Conservation (phyloP, 148 eudicot genomes). For the Linanthus parryae region DNA sequence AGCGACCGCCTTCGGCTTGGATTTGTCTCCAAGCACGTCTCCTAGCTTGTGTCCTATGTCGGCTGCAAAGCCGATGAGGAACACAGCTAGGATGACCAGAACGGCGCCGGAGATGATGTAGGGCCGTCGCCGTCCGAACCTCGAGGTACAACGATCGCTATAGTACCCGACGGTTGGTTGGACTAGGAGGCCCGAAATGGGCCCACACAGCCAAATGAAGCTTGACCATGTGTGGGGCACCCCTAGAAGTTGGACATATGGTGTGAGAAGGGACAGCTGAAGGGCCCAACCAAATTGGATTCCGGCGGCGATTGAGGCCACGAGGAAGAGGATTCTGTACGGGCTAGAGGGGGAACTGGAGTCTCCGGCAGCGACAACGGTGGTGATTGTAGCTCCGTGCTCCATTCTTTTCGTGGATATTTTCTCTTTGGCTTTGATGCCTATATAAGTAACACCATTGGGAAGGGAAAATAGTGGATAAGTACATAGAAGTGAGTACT, state of each 20-base stretch:
- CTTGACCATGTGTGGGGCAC: constrained; percentile 53
- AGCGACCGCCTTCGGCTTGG: constrained; percentile 54
- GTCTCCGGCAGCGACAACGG: no score
- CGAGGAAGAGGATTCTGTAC: no score
- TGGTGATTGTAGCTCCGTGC: no score
- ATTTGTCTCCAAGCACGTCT: constrained; percentile 18
- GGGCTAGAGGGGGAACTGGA: no score
- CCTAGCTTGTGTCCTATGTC: constrained; percentile 52
- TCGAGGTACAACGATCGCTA: constrained; percentile 39
- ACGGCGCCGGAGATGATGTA: constrained; percentile 44
- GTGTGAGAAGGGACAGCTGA: constrained; percentile 64
- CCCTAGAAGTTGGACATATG: constrained; percentile 58
- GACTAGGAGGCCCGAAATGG: constrained; percentile 60
- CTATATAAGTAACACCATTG: no score
- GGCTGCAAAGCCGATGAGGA: constrained; percentile 61
- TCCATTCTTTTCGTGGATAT: no score
- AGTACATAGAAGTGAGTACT: no score
- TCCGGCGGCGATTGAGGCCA: constrained; percentile 68
- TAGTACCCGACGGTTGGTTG: constrained; percentile 67
- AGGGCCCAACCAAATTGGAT: constrained; percentile 79
- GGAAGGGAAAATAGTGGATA: no score
- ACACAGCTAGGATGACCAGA: constrained; percentile 38
- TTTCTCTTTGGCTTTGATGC: no score
- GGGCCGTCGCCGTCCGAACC: constrained; percentile 64
- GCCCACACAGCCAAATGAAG: constrained; percentile 76